Conservation (phyloP, 2,329 filamentous ascomycete species). For the Bertia moriformis region DNA sequence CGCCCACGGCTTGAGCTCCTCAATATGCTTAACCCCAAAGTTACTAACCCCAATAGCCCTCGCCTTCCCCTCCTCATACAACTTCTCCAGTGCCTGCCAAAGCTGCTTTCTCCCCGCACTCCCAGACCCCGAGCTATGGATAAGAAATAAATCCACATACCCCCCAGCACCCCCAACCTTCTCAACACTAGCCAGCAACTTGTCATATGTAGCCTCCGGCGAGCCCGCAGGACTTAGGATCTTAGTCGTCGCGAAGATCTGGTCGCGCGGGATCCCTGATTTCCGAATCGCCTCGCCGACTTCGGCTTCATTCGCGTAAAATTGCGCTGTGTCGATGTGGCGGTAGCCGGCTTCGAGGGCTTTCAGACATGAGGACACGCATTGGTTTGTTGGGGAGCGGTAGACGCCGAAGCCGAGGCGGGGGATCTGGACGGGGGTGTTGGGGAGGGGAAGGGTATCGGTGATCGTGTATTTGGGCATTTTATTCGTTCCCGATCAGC, state of each 20-base stretch:
- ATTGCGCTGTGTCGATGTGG: slow-evolving; percentile 48
- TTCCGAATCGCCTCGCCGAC: slow-evolving; percentile 49
- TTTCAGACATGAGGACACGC: slow-evolving; percentile 38
- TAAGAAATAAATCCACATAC: slow-evolving; percentile 59
- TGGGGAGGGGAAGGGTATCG: slow-evolving; percentile 31
- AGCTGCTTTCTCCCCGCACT: slow-evolving; percentile 38
- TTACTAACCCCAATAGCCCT: slow-evolving; percentile 62
- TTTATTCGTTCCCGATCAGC: too few relatives aligned
- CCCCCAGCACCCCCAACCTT: slow-evolving; percentile 41
- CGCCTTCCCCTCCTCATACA: slow-evolving; percentile 41
- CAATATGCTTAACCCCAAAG: slow-evolving; percentile 51
- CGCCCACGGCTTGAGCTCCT: slow-evolving; percentile 54
- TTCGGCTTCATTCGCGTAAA: slow-evolving; percentile 53
- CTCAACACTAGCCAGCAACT: slow-evolving; percentile 43
- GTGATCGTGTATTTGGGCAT: slow-evolving; percentile 15
- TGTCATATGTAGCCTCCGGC: slow-evolving; percentile 42
- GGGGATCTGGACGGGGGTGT: slow-evolving; percentile 38
- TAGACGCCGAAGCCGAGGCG: slow-evolving; percentile 61
- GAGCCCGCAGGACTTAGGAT: slow-evolving; percentile 38
- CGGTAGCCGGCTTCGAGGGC: slow-evolving; percentile 45
- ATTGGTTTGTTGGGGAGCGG: slow-evolving; percentile 36
- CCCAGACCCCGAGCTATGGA: slow-evolving; percentile 48
- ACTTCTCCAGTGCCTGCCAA: slow-evolving; percentile 51
- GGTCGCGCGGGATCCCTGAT: slow-evolving; percentile 35
- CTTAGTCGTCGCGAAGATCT: slow-evolving; percentile 61